Percentiles rank a stretch among this genome's conserved stretches.
These are phyloP conservation scores for Leccinum longicurvipes DNA, from an alignment of 768 basidiomycete species.

Conservation along the genomic window DNA sequence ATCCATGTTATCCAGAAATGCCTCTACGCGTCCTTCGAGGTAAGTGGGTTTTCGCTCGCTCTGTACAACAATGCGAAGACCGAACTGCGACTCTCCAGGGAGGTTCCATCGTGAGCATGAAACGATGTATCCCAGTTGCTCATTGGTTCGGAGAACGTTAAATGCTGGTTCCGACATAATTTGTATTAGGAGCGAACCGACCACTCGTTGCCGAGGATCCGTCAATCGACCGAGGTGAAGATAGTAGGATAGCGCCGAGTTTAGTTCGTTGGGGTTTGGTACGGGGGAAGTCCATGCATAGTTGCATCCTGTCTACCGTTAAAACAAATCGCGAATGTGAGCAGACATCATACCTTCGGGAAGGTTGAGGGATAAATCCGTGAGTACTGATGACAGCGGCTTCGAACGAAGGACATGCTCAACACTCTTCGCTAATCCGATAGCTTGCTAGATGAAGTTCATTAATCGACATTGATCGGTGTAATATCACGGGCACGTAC, in stretches of 20 bases:
- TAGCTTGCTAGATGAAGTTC: constrained; percentile 59
- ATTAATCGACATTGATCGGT: background rate
- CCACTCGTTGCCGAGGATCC: constrained; percentile 63
- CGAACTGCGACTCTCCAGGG: constrained; percentile 65
- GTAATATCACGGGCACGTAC: constrained; percentile 40
- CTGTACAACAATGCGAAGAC: constrained; percentile 83
- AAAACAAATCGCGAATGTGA: background rate
- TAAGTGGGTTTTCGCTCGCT: constrained; percentile 78
- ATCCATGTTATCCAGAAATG: constrained; percentile 78
- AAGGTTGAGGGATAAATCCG: constrained; percentile 55
- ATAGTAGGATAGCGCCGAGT: constrained; percentile 85
- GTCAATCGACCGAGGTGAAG: constrained; percentile 69
- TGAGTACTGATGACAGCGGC: constrained; percentile 39
- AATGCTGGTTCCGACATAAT: constrained; percentile 92
- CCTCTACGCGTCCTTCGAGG: constrained; percentile 85
- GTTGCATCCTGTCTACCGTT: constrained; percentile 55
- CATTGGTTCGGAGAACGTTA: constrained; percentile 85
- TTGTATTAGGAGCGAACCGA: constrained; percentile 69
- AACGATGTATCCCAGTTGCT: constrained; percentile 95
- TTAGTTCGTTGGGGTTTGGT: constrained; percentile 81
- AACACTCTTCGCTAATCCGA: constrained; percentile 63
- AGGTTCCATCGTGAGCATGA: constrained; percentile 54
- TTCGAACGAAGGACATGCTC: constrained; percentile 62
- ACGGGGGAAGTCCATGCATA: constrained; percentile 62
- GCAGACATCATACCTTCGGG: constrained; percentile 52